Evolutionary conservation across 1,139 yeast species (phyloP), one percentile per base, ranked within the genome.

Genomic region (Blastobotrys apis): DNA sequence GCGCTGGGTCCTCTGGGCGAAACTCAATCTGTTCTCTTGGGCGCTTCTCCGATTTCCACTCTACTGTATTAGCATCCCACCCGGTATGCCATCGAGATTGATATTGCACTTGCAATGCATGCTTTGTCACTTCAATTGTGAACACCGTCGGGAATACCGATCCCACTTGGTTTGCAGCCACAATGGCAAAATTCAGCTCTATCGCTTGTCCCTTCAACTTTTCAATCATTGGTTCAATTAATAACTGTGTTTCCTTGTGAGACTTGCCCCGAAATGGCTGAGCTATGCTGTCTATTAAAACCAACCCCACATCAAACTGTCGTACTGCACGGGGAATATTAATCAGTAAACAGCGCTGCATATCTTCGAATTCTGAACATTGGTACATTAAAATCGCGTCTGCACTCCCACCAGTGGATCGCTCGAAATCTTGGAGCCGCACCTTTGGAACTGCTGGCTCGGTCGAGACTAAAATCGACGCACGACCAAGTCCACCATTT

Each of bases 281-380:
- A 0, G 95, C 86, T n/a, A 88, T 78, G 30, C 94, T 84, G 62
- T 88, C 97, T 8, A 88, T 71, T 0, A 86, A 71, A 0, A 88
- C 68, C 17, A 84, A 55, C 36, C 76, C 80, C 2, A 78, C 70
- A 2, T 67, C 58, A 3, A 63, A 62, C 9, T 58, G 53, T 38
- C 71, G 67, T 37, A 72, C 60, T 23, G 71, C 65, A 9, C 81
- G 58, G 0, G 95, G 95, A 3, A 88, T 65, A 56, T 85, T 95
- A 17, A 83, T 81, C 49, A 70, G 73, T 4, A 88, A 49, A 12
- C 86, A 78, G 56, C 84, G 94, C 51, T 85, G 87, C 56, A 84
- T 88, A 39, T 75, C 73, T 44, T 84, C 88, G 44, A 84, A 66
- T 56, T 27, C 22, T 82, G 87, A 34, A 74, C 74, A 56, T 88